Conservation (phyloP, 192 early-diverging fungal species). For the Rhizophlyctis rosea region DNA sequence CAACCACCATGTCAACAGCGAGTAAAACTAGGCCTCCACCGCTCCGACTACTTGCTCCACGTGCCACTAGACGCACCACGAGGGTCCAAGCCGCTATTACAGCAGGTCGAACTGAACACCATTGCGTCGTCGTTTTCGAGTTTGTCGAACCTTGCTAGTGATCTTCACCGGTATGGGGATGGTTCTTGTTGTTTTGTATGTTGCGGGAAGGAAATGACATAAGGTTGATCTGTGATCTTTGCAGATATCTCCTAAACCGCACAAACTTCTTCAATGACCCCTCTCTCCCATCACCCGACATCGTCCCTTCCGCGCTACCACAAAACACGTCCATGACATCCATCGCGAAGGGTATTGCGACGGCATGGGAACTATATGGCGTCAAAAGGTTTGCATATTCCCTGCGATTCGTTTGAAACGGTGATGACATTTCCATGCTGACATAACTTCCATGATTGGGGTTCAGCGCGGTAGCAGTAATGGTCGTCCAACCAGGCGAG, state of each 20-base stretch:
- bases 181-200: no score
- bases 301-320: slow-evolving; percentile 26
- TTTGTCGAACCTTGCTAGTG: slow-evolving; percentile 66
- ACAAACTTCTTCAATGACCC: slow-evolving; percentile 33
- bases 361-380: slow-evolving; percentile 59
- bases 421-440: neutral
- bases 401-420: no score
- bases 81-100: slow-evolving; percentile 52
- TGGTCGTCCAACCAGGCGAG: slow-evolving; percentile 92
- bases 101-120: slow-evolving; percentile 97
- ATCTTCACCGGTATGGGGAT: slow-evolving; percentile 72
- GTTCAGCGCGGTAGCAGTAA: slow-evolving; percentile 67
- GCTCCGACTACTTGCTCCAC: slow-evolving; percentile 92
- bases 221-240: no score
- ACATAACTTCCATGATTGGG: slow-evolving; percentile 26
- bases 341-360: slow-evolving; percentile 74
- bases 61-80: slow-evolving; percentile 36
- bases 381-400: slow-evolving; percentile 30
- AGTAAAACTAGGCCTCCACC: slow-evolving; percentile 78
- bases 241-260: slow-evolving; percentile 35
- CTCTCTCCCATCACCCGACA: slow-evolving; percentile 24
- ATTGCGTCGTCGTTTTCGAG: slow-evolving; percentile 89
- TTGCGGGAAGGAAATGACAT: no score
- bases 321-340: slow-evolving; percentile 65
- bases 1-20: no score